These are phyloP conservation scores for Podospora anserina DNA, from an alignment of 495 filamentous ascomycete species.

Conservation along the genomic window DNA sequence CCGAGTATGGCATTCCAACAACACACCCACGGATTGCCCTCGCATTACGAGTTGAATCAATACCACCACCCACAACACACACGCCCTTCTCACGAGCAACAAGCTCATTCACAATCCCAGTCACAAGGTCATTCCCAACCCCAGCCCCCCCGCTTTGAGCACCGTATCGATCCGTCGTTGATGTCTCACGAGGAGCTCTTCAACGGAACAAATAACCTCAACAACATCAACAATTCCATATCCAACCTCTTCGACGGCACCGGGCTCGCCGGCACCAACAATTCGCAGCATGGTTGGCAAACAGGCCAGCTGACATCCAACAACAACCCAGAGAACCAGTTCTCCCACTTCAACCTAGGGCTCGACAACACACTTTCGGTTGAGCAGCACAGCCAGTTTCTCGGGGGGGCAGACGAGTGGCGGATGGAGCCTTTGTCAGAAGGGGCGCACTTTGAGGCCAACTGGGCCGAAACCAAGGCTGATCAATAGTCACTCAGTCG, in stretches of 20 bases:
- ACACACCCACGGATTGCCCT: conserved; percentile 13
- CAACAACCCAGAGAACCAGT: conserved; percentile 23
- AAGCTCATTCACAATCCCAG: conserved; percentile 18
- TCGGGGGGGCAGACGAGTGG: conserved; percentile 28
- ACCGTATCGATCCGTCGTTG: conserved; percentile 33
- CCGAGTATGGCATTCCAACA: conserved; percentile 35
- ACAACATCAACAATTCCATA: conserved; percentile 12
- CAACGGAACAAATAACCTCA: conserved; percentile 15
- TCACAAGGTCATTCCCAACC: conserved; percentile 20
- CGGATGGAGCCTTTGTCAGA: conserved; percentile 35
- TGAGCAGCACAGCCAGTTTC: conserved; percentile 24
- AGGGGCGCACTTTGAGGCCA: conserved; percentile 24
- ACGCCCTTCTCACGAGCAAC: conserved; percentile 12
- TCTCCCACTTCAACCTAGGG: conserved; percentile 20
- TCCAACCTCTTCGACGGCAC: conserved; percentile 10
- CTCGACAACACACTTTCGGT: conserved; percentile 28
- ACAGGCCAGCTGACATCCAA: conserved; percentile 20
- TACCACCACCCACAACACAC: conserved; percentile 22
- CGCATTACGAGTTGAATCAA: conserved; percentile 22
- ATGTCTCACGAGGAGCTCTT: conserved; percentile 19
- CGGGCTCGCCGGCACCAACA: not conserved
- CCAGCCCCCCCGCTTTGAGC: conserved; percentile 22
- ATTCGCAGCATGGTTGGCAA: conserved; percentile 20
- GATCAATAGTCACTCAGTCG: conserved; percentile 10
- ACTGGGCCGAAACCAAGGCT: conserved; percentile 24